Conservation (phyloP, 2,329 filamentous ascomycete genomes). For the Cladosporium oxysporum region DNA sequence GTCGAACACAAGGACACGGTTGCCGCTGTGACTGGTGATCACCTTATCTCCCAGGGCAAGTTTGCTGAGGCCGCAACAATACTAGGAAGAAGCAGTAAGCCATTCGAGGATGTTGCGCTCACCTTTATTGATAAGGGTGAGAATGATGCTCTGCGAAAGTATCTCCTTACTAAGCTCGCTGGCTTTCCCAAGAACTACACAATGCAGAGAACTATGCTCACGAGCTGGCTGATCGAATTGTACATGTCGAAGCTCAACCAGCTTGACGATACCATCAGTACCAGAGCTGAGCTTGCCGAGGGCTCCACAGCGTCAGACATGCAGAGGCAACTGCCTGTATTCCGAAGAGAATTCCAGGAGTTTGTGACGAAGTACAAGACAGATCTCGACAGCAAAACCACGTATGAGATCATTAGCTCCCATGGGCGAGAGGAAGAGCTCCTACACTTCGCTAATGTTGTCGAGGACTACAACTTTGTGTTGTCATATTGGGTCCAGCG, state of each 20-base stretch:
- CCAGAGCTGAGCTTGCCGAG: slow-evolving; percentile 75
- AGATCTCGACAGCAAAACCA: slow-evolving; percentile 87
- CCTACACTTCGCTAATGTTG: slow-evolving; percentile 82
- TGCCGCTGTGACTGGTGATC: slow-evolving; percentile 87
- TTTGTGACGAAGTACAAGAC: slow-evolving; percentile 83
- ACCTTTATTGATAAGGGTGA: slow-evolving; percentile 87
- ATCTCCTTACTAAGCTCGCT: slow-evolving; percentile 79
- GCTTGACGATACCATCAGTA: slow-evolving; percentile 90
- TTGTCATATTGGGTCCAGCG: slow-evolving; percentile 96
- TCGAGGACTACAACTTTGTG: slow-evolving; percentile 93
- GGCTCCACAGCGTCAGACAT: slow-evolving; percentile 65
- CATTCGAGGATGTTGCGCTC: slow-evolving; percentile 93
- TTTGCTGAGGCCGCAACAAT: slow-evolving; percentile 84
- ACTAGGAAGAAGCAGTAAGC: slow-evolving; percentile 93
- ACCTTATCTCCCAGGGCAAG: slow-evolving; percentile 76
- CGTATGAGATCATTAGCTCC: slow-evolving; percentile 93
- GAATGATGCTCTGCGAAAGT: slow-evolving; percentile 86
- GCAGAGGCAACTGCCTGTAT: slow-evolving; percentile 67
- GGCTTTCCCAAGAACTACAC: slow-evolving; percentile 77
- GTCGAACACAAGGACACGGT: slow-evolving; percentile 84
- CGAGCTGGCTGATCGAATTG: slow-evolving; percentile 90
- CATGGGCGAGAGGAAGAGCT: slow-evolving; percentile 93
- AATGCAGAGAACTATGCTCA: slow-evolving; percentile 96
- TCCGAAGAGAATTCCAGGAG: slow-evolving; percentile 80
- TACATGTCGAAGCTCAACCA: slow-evolving; percentile 98